Percentiles rank a stretch among this genome's conserved stretches.
phyloP scores from a whole-genome alignment of 2,329 filamentous ascomycete species.

The Botrytis elliptica region DNA sequence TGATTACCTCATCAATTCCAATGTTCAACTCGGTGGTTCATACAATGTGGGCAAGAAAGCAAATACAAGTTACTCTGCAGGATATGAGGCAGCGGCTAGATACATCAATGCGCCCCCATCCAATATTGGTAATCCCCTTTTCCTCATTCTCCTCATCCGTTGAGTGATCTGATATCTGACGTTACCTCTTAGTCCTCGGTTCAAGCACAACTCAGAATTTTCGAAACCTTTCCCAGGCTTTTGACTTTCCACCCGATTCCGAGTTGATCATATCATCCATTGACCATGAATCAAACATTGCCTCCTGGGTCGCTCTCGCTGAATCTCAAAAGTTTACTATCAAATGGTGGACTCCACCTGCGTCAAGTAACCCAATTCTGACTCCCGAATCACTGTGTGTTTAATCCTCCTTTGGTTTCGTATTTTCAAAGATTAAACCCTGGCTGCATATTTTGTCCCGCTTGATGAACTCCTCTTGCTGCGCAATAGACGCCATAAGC shows the following conservation, averaged over 20 bases:
- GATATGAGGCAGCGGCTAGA: slow-evolving; percentile 62
- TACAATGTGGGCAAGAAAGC: slow-evolving; percentile 62
- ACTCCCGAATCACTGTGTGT: slow-evolving; percentile 15
- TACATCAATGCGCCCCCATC: slow-evolving; percentile 67
- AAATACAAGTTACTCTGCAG: slow-evolving; percentile 57
- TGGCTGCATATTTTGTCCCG: background rate
- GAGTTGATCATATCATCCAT: slow-evolving; percentile 70
- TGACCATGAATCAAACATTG: slow-evolving; percentile 77
- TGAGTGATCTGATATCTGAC: background rate
- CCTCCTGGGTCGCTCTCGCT: slow-evolving; percentile 70
- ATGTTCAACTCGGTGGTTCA: slow-evolving; percentile 73
- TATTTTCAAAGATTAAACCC: background rate
- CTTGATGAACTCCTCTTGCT: background rate
- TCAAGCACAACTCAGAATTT: slow-evolving; percentile 74
- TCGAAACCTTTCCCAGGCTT: slow-evolving; percentile 62
- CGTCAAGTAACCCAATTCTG: slow-evolving; percentile 44
- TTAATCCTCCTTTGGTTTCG: background rate
- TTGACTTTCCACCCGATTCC: slow-evolving; percentile 55
- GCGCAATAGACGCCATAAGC: too few species aligned
- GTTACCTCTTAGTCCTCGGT: slow-evolving; percentile 57
- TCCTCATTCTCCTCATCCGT: background rate
- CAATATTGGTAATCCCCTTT: slow-evolving; percentile 55
- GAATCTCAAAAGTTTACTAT: slow-evolving; percentile 57
- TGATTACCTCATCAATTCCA: slow-evolving; percentile 64
- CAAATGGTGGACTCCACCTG: slow-evolving; percentile 66